Evolutionary conservation across 225 moss, liverwort and hornwort species (phyloP), one percentile per base, ranked within the genome.

Genomic region (Antitrichia curtipendula): DNA sequence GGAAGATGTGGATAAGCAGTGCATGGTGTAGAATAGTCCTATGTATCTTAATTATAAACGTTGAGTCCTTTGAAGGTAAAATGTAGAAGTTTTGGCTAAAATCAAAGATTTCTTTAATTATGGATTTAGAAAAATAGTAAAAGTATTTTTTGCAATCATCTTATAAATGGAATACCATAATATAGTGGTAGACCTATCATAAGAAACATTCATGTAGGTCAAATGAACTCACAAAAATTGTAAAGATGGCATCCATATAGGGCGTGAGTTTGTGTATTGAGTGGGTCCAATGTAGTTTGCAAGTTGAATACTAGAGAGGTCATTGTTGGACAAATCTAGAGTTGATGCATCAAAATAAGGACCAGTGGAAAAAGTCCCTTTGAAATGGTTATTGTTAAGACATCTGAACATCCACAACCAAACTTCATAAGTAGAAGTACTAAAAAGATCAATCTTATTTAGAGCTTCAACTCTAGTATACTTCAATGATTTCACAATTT

Each of bases 331-430:
- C 34, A 82, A 64, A 43, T 17, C 9, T 23, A 87, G 2, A 19
- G 0, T 0, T 0, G 0, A 0, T 41, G 19, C 28, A 41, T 29
- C 29, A 58, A 57, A 79, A 59, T 19, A 41, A 17, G 41, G 58
- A 41, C 41, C 28, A 1, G 17, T 56, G 25, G 78, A 40, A 27
- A 56, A 78, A 7, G 40, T 40, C 27, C 57, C 57, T 4, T 27
- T 40, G n/a, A 78, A 78, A 14, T 4, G 40, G 4, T 78, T 78
- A 40, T 78, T 57, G 1, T 3, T 2, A 38, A 78, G 18, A 38
- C 1, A 10, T 40, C n/a, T 76, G 11, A 27, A 57, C 78, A 81
- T 61, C 6, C 34, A 59, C 34, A 70, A 80, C 3, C 57, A 49
- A 45, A n/a, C n/a, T 25, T n/a, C 2, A 54, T 21, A 50, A 0